These are phyloP conservation scores for Fusarium sp. DNA, from an alignment of 2,329 filamentous ascomycete genomes.

Conservation along the genomic window DNA sequence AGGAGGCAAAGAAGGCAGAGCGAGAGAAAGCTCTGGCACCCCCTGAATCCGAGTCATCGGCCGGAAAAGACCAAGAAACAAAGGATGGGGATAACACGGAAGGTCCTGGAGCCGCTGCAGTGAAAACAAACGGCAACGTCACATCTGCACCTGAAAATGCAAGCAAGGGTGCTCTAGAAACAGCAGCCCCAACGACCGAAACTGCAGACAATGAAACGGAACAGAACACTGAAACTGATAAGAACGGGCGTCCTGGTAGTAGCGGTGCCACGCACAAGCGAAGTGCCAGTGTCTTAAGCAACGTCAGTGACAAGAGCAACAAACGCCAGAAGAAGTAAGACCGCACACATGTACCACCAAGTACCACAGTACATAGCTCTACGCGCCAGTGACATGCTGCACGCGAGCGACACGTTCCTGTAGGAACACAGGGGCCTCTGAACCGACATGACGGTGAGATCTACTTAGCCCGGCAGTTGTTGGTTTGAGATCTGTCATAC, in stretches of 20 bases:
- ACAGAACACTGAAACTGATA: slow-evolving; percentile 48
- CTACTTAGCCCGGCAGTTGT: slow-evolving; percentile 35
- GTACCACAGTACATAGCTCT: slow-evolving; percentile 43
- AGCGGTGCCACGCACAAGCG: slow-evolving; percentile 73
- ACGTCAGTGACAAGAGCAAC: slow-evolving; percentile 72
- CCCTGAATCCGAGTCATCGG: slow-evolving; percentile 25
- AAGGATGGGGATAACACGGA: slow-evolving; percentile 32
- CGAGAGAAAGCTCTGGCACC: slow-evolving; percentile 57
- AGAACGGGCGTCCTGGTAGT: slow-evolving; percentile 53
- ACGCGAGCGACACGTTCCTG: slow-evolving; percentile 29
- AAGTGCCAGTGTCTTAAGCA: slow-evolving; percentile 85
- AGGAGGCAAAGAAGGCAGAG: slow-evolving; percentile 69
- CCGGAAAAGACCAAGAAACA: slow-evolving; percentile 39
- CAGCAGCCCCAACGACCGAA: slow-evolving; percentile 22
- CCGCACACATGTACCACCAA: slow-evolving; percentile 27
- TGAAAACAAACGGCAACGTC: slow-evolving; percentile 24
- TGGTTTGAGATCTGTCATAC: slow-evolving; percentile 30
- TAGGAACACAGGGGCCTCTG: slow-evolving; percentile 26
- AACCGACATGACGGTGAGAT: slow-evolving; percentile 22
- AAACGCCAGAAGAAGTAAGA: slow-evolving; percentile 68
- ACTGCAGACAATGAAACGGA: slow-evolving; percentile 37
- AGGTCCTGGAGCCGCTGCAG: slow-evolving; percentile 10
- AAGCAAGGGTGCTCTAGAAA: slow-evolving; percentile 26
- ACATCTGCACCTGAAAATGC: slow-evolving; percentile 40
- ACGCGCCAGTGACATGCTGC: slow-evolving; percentile 35